Percentiles rank a stretch among this genome's conserved stretches.
These are phyloP conservation scores for Calendula officinalis DNA, from an alignment of 129 eudicot species.

Conservation along the genomic window DNA sequence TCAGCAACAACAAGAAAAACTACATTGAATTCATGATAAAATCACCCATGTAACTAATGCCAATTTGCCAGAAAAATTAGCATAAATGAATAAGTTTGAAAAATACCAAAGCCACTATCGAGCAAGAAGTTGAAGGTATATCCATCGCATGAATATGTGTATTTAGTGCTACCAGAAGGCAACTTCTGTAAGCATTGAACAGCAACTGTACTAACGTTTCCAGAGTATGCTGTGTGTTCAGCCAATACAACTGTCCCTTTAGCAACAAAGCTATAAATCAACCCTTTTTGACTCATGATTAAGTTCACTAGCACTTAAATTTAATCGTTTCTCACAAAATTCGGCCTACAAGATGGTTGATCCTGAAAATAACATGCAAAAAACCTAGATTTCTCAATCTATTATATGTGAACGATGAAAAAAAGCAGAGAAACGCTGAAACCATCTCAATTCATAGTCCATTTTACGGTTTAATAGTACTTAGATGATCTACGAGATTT, in stretches of 20 bases:
- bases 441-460: not conserved
- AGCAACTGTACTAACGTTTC: slow-evolving; percentile 98
- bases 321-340: slow-evolving; percentile 15
- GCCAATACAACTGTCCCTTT: slow-evolving; percentile 93
- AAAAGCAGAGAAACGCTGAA: not conserved
- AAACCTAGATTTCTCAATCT: slow-evolving; percentile 5
- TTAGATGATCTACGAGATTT: not conserved
- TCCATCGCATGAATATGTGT: slow-evolving; percentile 95
- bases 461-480: not conserved
- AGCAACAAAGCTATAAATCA: slow-evolving; percentile 95
- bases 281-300: slow-evolving; percentile 81
- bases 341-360: not conserved
- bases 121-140: slow-evolving; percentile 92
- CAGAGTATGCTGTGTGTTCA: slow-evolving; percentile 94
- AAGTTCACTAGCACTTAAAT: slow-evolving; percentile 2
- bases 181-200: slow-evolving; percentile 96
- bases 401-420: not conserved
- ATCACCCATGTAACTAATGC: slow-evolving; percentile 3
- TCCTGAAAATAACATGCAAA: slow-evolving; percentile 18
- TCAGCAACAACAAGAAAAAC: slow-evolving; percentile 98
- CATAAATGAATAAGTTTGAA: not conserved
- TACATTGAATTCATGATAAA: slow-evolving; percentile 30
- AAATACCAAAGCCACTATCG: slow-evolving; percentile 83
- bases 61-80: not conserved
- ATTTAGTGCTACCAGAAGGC: slow-evolving; percentile 85